These are phyloP conservation scores for Francoa sonchifolia DNA, from an alignment of 441 rosid species.

Conservation along the genomic window DNA sequence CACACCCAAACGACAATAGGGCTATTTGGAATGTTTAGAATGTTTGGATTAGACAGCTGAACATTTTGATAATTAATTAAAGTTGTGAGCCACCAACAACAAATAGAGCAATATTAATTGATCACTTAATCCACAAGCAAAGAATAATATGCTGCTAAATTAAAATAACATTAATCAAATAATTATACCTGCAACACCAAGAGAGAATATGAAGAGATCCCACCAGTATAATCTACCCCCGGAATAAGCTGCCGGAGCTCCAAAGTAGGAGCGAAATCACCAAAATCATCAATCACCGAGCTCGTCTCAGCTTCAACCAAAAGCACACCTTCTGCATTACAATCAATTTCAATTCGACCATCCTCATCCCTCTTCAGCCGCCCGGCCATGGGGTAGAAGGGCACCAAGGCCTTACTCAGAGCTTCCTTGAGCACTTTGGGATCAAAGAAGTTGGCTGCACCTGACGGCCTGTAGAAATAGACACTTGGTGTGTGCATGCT, in stretches of 20 bases:
- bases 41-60: too few relatives aligned
- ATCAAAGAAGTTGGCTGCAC: conserved; percentile 17
- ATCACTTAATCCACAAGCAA: too few relatives aligned
- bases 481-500: conserved; percentile 6
- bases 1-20: too few relatives aligned
- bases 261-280: conserved; percentile 10
- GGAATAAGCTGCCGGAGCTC: conserved; percentile 20
- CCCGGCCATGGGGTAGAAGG: conserved; percentile 31
- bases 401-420: conserved; percentile 24
- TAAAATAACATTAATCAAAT: too few relatives aligned
- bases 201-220: conserved; percentile 42
- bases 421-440: conserved; percentile 24
- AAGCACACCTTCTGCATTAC: conserved; percentile 23
- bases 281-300: conserved; percentile 14
- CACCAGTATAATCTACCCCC: conserved; percentile 9
- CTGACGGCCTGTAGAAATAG: conserved; percentile 18
- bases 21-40: too few relatives aligned
- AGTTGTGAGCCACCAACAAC: too few relatives aligned
- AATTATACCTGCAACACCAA: conserved; percentile 86
- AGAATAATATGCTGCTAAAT: too few relatives aligned
- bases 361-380: conserved; percentile 18
- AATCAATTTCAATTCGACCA: conserved; percentile 22
- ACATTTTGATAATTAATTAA: too few relatives aligned
- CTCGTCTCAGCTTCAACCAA: conserved; percentile 26
- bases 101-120: too few relatives aligned